Evolutionary conservation across 306 rosid species (phyloP), one percentile per base, ranked within the genome.

Genomic region (Sechiopsis laciniata): DNA sequence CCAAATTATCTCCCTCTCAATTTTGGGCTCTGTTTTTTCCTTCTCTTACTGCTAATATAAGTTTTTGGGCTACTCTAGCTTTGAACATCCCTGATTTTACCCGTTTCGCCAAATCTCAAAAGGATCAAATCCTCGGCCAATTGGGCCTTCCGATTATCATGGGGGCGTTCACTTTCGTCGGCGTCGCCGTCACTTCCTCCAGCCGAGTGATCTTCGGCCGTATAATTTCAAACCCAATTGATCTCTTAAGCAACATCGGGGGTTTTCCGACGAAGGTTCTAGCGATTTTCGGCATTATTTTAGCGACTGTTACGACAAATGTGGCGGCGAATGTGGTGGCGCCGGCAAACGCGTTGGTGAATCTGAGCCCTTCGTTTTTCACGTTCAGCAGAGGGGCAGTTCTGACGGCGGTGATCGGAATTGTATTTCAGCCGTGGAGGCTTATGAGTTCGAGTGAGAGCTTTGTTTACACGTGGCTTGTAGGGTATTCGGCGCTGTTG

Each of bases 271-370:
- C 98, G 0, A 82, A 63, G 16, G 26, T 86, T 0, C 66, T 93
- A 15, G 91, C 96, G 2, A 93, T 93, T 8, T 0, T 90, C 40
- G 98, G 98, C 32, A 89, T 93, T 10, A 88, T 91, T 55, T 80
- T 93, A 0, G 98, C 97, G 22, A 87, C 82, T 2, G 75, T 93
- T 3, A 93, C 98, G 0, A 93, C 98, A 26, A 93, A 93, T 15
- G 87, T 93, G 64, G 97, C 98, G 12, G 96, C 98, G 61, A 93
- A 93, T 81, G 88, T 90, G 55, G 98, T 93, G 13, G 98, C 97
- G 50, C 97, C 98, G 20, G 91, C 97, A 52, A 93, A 90, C 56
- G 98, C 97, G 7, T 88, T 93, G 8, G 91, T 88, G n/a, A 93
- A 88, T 85, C 85, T 93, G 0, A 87, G 79, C 50, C 97, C 98